phyloP scores from a whole-genome alignment of 164 flowering plant species.

The Taxillus chinensis region DNA sequence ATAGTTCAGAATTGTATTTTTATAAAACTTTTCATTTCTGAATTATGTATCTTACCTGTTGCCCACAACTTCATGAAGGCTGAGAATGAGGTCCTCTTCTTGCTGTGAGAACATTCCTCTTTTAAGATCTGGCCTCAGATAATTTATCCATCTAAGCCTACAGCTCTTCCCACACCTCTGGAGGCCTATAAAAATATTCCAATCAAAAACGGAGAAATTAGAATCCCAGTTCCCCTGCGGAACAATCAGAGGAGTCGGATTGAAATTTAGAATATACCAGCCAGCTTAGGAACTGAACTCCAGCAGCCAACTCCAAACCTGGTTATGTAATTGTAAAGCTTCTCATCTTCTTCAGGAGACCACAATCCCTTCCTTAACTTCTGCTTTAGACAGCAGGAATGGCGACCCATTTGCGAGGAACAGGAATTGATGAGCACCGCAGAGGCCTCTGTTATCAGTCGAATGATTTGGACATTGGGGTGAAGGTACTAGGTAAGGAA shows the following conservation, averaged over 20 bases:
- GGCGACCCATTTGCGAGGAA: conserved; percentile 43
- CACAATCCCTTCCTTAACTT: conserved; percentile 79
- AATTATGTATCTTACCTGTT: conserved; percentile 41
- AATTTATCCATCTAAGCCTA: conserved; percentile 84
- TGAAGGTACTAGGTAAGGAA: background rate
- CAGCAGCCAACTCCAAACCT: conserved; percentile 80
- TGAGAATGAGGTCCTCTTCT: conserved; percentile 72
- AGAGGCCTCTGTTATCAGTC: background rate
- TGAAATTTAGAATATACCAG: conserved; percentile 31
- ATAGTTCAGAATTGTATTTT: no score
- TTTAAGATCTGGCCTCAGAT: conserved; percentile 80
- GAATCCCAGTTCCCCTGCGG: no score
- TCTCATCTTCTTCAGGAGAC: conserved; percentile 96
- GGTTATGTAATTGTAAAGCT: conserved; percentile 60
- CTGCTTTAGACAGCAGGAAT: conserved; percentile 51
- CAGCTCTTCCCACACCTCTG: conserved; percentile 93
- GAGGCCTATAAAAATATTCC: conserved; percentile 34
- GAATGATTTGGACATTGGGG: conserved; percentile 2
- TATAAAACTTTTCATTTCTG: no score
- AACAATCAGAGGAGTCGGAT: no score
- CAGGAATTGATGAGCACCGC: background rate
- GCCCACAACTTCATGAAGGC: conserved; percentile 72
- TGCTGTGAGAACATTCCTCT: conserved; percentile 80
- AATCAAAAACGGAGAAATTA: background rate
- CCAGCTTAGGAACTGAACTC: conserved; percentile 85